phyloP scores from a whole-genome alignment of 2,329 filamentous ascomycete genomes.

The Trichothecium sympodiale region DNA sequence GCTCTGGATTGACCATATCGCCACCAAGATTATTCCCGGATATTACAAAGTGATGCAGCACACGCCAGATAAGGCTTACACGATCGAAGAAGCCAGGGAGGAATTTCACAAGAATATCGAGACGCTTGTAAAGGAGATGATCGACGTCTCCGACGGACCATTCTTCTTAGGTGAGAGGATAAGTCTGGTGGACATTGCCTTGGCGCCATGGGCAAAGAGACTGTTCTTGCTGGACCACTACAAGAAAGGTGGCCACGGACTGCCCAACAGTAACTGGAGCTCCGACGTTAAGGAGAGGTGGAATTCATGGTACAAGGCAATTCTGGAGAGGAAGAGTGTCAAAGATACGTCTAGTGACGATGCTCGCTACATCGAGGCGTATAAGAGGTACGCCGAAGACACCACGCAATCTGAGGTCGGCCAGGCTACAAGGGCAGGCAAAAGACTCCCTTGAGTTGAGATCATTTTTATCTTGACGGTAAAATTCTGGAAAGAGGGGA shows the following conservation, averaged over 20 bases:
- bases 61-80: constrained; percentile 35
- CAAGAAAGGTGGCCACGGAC: constrained; percentile 44
- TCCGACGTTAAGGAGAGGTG: constrained; percentile 55
- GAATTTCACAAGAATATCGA: constrained; percentile 50
- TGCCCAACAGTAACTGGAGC: constrained; percentile 27
- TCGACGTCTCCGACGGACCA: constrained; percentile 29
- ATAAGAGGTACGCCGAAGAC: constrained; percentile 56
- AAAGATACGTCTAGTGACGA: constrained; percentile 56
- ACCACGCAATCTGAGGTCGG: constrained; percentile 50
- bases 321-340: constrained; percentile 50
- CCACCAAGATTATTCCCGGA: constrained; percentile 52
- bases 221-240: constrained; percentile 68
- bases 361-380: constrained; percentile 57
- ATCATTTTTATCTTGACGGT: constrained; percentile 1
- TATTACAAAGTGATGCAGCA: constrained; percentile 56
- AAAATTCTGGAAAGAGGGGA: too few relatives aligned
- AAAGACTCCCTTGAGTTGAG: constrained; percentile 37
- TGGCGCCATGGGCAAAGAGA: constrained; percentile 63
- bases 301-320: constrained; percentile 50
- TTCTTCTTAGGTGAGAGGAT: constrained; percentile 57
- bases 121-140: constrained; percentile 52
- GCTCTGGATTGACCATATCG: constrained; percentile 67
- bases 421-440: constrained; percentile 51
- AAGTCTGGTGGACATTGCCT: constrained; percentile 57
- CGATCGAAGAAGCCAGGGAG: constrained; percentile 39